phyloP scores from a whole-genome alignment of 2,329 filamentous ascomycete species.

The Colletotrichum melonis region DNA sequence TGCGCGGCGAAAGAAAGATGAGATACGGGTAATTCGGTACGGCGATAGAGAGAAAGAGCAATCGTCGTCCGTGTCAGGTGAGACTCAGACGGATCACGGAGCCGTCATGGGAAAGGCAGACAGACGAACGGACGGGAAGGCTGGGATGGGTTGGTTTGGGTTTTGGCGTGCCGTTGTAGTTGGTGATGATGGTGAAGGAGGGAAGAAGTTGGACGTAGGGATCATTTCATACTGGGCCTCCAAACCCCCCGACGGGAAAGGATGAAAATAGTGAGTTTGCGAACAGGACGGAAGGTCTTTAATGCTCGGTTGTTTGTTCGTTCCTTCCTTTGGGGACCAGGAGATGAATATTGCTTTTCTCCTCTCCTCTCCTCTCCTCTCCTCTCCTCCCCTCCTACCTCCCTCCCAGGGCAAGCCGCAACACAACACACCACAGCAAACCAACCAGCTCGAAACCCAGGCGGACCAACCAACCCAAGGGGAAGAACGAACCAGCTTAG shows the following conservation, averaged over 20 bases:
- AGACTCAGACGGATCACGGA: slow-evolving; percentile 1
- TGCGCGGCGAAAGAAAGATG: neutral
- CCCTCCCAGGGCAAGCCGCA: slow-evolving; percentile 3
- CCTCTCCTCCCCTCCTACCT: neutral
- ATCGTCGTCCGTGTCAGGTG: slow-evolving; percentile 10
- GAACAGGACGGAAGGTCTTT: slow-evolving; percentile 22
- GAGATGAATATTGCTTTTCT: slow-evolving; percentile 37
- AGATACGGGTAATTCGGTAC: neutral
- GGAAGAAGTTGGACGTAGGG: slow-evolving; percentile 26
- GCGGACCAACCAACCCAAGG: neutral
- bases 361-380: neutral
- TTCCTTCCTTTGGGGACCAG: slow-evolving; percentile 23
- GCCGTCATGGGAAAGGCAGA: slow-evolving; percentile 19
- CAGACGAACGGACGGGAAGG: neutral
- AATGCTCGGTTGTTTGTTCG: slow-evolving; percentile 32
- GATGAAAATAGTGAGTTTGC: slow-evolving; percentile 19
- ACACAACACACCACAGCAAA: neutral
- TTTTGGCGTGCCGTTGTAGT: neutral
- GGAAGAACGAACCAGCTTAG: neutral
- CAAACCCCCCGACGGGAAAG: slow-evolving; percentile 12
- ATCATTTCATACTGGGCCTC: slow-evolving; percentile 28
- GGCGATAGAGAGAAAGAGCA: neutral
- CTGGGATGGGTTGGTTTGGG: neutral
- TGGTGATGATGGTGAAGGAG: neutral
- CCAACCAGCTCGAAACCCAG: neutral